These are phyloP conservation scores for Mollisiaceae sp. DNA, from an alignment of 2,329 filamentous ascomycete genomes.

Conservation along the genomic window DNA sequence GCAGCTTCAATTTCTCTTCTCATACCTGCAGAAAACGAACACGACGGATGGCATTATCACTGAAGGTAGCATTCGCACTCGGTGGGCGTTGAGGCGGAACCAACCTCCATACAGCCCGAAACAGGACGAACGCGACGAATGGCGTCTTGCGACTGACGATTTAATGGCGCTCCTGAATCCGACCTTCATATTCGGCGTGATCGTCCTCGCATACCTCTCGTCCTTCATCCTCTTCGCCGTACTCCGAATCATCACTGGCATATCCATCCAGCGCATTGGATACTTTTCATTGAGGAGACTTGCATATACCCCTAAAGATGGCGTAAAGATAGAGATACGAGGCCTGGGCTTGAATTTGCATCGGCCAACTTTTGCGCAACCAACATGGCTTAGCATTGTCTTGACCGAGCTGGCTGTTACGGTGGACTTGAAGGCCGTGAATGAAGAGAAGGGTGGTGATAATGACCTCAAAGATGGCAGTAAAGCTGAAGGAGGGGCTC, in stretches of 20 bases:
- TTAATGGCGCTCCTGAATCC: conserved; percentile 70
- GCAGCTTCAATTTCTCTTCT: neutral
- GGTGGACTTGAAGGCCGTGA: conserved; percentile 73
- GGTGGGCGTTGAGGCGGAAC: conserved; percentile 17
- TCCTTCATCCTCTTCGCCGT: conserved; percentile 95
- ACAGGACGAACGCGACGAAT: conserved; percentile 26
- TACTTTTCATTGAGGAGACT: conserved; percentile 91
- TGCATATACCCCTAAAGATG: conserved; percentile 87
- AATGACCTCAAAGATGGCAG: conserved; percentile 30
- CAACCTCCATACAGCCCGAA: neutral
- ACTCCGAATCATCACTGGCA: conserved; percentile 86
- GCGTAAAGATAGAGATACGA: conserved; percentile 86
- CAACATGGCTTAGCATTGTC: conserved; percentile 93
- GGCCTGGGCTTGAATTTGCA: conserved; percentile 88
- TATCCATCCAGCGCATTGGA: conserved; percentile 94
- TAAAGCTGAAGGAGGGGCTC: conserved; percentile 37
- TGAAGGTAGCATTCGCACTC: conserved; percentile 15
- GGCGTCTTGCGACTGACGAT: conserved; percentile 30
- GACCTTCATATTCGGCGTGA: conserved; percentile 84
- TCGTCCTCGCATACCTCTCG: conserved; percentile 85
- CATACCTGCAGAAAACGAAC: conserved; percentile 4
- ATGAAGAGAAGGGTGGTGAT: conserved; percentile 46
- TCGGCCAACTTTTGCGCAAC: conserved; percentile 93
- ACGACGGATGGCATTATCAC: conserved; percentile 29
- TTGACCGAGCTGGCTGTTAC: conserved; percentile 85